Conservation (phyloP, 164 flowering plant species). For the Piper longum region DNA sequence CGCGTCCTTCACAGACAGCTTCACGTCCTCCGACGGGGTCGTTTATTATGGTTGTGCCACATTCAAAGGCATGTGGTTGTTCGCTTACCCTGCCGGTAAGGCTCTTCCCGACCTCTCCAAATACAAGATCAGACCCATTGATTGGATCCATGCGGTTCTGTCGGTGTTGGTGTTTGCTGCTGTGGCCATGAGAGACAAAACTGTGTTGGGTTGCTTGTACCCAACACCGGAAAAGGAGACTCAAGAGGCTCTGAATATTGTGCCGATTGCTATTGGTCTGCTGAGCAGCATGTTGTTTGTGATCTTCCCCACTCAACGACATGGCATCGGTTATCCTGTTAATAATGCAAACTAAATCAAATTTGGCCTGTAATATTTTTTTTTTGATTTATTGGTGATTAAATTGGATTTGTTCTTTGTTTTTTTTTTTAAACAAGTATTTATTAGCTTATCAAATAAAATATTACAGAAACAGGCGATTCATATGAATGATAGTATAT, state of each 20-base stretch:
- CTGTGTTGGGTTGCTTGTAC: conserved; percentile 49
- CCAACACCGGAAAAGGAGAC: conserved; percentile 36
- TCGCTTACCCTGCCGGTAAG: conserved; percentile 17
- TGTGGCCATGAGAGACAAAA: conserved; percentile 56
- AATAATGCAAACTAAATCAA: not conserved
- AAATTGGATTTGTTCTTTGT: too few relatives aligned
- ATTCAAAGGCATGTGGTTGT: conserved; percentile 10
- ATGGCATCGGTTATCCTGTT: conserved; percentile 77
- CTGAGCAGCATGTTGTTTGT: conserved; percentile 60
- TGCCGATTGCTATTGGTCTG: conserved; percentile 53
- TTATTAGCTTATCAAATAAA: too few relatives aligned
- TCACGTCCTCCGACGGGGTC: conserved; percentile 21
- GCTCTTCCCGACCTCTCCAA: conserved; percentile 34
- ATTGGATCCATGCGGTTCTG: conserved; percentile 5
- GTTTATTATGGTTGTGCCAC: conserved; percentile 38
- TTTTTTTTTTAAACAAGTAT: too few relatives aligned
- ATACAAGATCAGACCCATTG: conserved; percentile 27
- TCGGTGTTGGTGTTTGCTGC: conserved; percentile 51
- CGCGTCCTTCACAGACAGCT: conserved; percentile 55
- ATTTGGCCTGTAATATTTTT: too few relatives aligned
- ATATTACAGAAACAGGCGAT: too few relatives aligned
- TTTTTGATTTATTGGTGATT: too few relatives aligned
- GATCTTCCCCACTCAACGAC: conserved; percentile 59
- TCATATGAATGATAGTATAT: too few relatives aligned
- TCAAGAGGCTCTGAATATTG: conserved; percentile 44